Evolutionary conservation across 805 yeast genomes (phyloP).

Genomic region (Lachancea cidri): DNA sequence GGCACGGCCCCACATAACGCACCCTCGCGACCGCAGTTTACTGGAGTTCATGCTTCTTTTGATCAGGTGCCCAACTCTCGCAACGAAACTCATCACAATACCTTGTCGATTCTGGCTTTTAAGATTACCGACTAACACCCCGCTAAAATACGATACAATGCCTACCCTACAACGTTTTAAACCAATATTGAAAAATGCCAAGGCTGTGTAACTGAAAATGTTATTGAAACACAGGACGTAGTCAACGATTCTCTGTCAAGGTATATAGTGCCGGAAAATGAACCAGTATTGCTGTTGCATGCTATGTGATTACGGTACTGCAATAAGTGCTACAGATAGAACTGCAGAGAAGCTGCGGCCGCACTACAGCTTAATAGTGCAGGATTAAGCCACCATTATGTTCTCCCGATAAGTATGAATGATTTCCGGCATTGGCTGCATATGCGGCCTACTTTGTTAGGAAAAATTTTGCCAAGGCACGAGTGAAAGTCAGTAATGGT

Average conservation of each 20-base stretch:
- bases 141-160: too few species aligned
- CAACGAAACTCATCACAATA: background rate
- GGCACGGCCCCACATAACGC: background rate
- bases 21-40: background rate
- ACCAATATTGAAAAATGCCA: background rate
- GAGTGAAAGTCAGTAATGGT: background rate
- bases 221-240: too few species aligned
- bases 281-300: background rate
- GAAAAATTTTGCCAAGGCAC: background rate
- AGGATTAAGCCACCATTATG: too few species aligned
- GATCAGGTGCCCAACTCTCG: background rate
- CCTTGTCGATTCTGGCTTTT: too few species aligned
- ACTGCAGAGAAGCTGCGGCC: background rate
- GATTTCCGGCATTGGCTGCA: background rate
- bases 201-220: too few species aligned
- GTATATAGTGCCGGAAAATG: background rate
- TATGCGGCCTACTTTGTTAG: background rate
- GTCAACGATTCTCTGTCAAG: too few species aligned
- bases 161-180: background rate
- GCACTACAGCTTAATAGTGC: too few species aligned
- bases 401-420: background rate
- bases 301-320: background rate
- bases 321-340: background rate
- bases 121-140: too few species aligned
- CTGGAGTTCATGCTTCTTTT: background rate